These are phyloP conservation scores for Auricularia auricula-judae DNA, from an alignment of 768 basidiomycete genomes.

Conservation along the genomic window DNA sequence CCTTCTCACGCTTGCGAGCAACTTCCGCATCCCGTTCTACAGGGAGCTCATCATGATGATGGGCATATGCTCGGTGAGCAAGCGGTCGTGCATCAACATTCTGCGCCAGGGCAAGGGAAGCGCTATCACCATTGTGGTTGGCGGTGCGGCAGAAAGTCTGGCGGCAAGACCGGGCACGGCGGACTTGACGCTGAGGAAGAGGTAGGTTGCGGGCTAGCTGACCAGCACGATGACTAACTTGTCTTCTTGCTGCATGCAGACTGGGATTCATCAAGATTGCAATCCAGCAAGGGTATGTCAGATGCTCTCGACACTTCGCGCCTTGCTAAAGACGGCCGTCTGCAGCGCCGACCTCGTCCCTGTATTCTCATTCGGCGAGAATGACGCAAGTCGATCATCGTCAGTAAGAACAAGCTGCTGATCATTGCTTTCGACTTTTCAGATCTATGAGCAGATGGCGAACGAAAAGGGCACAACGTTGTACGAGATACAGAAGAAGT, in stretches of 20 bases:
- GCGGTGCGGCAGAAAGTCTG: conserved; percentile 90
- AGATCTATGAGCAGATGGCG: conserved; percentile 97
- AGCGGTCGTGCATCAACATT: conserved; percentile 82
- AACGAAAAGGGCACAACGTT: conserved; percentile 88
- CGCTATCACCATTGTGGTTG: conserved; percentile 90
- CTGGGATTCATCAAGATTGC: conserved; percentile 94
- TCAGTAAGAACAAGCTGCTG: neutral
- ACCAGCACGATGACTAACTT: neutral
- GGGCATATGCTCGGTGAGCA: conserved; percentile 90
- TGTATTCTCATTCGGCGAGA: conserved; percentile 97
- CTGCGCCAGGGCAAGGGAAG: conserved; percentile 47
- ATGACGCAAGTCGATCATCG: conserved; percentile 55
- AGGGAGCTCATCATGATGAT: conserved; percentile 80
- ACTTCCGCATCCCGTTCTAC: conserved; percentile 89
- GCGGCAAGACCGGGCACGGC: conserved; percentile 96
- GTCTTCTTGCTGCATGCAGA: conserved; percentile 23
- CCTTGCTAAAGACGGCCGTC: neutral
- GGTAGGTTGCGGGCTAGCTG: conserved; percentile 29
- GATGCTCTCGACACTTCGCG: too few relatives aligned
- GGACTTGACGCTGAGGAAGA: conserved; percentile 66
- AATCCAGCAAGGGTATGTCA: conserved; percentile 69
- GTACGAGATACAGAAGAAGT: conserved; percentile 78
- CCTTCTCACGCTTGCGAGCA: conserved; percentile 79
- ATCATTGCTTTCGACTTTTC: conserved; percentile 3
- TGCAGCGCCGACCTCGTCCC: conserved; percentile 87